Base-by-base conservation (phyloP, 208 protist genomes). In the Acanthamoeba healyi region DNA sequence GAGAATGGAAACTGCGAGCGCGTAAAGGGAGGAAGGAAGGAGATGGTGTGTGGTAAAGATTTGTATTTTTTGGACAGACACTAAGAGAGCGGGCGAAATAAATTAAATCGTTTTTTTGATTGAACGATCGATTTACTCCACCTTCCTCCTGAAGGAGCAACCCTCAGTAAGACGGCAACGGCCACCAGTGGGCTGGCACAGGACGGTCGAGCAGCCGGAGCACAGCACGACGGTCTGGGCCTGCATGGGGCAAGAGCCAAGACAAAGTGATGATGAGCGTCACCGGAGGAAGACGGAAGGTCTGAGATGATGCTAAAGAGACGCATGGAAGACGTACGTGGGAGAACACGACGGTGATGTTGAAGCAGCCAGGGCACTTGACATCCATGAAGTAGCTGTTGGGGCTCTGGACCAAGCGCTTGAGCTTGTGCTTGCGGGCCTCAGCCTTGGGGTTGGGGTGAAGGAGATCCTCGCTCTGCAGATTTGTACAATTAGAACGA, bases 371-470 rank as follows among this genome's bases (percentile, higher is more conserved):
- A 63, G 98, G 98, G 98, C 99, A 99, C 97, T 99, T 99, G 49
- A 99, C 99, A 89, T 99, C 99, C 98, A 99, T 98, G 97, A 99
- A 99, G 98, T 98, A 99, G n/a, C 98, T 99, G 98, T 99, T 99
- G 90, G 99, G 99, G 94, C 98, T 97, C 97, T 99, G 99, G 67
- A 99, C 98, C 26, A 99, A 97, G 94, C 99, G 98, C 98, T 99
- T 99, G 95, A 99, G 98, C 98, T 99, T 99, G 98, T 99, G 99
- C 96, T 98, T 98, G 94, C 98, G 97, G 95, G 96, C 97, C 98
- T 99, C 99, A 32, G 96, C 92, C 95, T 98, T 98, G 90, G 97
- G 96, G 94, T 97, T 98, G 88, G 99, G 99, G 98, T 99, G 98
- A 56, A 99, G 98, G 94, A 99, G 98, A 97, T 99, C 99, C 44